Evolutionary conservation across 768 basidiomycete genomes (phyloP), one percentile per base, ranked within the genome.

Genomic region (Amanita molliuscula): DNA sequence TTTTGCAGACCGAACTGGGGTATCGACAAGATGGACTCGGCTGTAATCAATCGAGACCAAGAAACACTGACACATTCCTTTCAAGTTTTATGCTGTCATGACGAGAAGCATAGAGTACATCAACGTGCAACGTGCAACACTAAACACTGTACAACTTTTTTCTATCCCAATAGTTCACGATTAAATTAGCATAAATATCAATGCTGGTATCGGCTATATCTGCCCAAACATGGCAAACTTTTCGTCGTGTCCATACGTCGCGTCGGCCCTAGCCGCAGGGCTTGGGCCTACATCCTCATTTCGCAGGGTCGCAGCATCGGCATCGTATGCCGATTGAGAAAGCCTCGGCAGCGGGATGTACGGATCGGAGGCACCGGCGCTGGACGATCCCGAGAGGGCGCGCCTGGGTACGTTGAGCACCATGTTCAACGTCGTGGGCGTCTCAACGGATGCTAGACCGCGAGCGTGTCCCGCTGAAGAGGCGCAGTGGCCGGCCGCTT

Each of bases 141-240:
- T 31, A 31, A 10, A 31, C n/a, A 31, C 31, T 31, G 13, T 13
- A 31, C 25, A 26, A 6, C 25, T 26, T 4, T 26, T 26, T 6
- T 26, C 5, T 26, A 26, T 26, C n/a, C n/a, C n/a, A n/a, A n/a
- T n/a, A n/a, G n/a, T n/a, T n/a, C 0, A 3, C 13, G 10, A 31
- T 31, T 31, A 31, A 31, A 31, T 31, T 31, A 31, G 31, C 31
- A 31, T 37, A 20, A 37, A 37, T 37, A 37, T n/a, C 36, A n/a
- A 37, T 7, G 7, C 16, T 37, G 36, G 18, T n/a, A 20, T n/a
- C 36, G 1, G 36, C 20, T 33, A 29, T 16, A 37, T 8, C 26
- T 48, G 47, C 3, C 47, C 34, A 18, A 48, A 48, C 28, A 37
- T n/a, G 9, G 47, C 47, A 38, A 36, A 48, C 18, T 48, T 48